These are phyloP conservation scores for Fonsecaea pedrosoi DNA, from an alignment of 2,329 filamentous ascomycete genomes.

Conservation along the genomic window DNA sequence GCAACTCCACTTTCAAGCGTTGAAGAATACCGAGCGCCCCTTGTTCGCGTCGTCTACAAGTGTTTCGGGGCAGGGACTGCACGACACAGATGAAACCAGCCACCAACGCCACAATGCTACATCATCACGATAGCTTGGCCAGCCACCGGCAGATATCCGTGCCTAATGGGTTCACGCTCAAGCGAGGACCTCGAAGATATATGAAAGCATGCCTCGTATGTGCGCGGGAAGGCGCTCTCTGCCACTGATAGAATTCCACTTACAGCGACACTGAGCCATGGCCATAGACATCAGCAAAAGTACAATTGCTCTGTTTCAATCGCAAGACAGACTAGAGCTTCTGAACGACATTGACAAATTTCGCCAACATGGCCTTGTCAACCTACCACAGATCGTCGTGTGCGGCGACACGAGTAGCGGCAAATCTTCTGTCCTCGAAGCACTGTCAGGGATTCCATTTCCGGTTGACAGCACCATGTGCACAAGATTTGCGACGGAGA, in stretches of 20 bases:
- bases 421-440: slow-evolving; percentile 66
- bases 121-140: neutral
- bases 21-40: neutral
- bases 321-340: slow-evolving; percentile 61
- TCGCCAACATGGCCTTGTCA: slow-evolving; percentile 56
- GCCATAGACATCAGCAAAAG: slow-evolving; percentile 28
- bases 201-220: no score
- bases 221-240: neutral
- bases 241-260: neutral
- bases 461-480: slow-evolving; percentile 66
- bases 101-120: slow-evolving; percentile 7
- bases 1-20: neutral
- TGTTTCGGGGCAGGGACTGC: neutral
- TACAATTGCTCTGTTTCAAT: slow-evolving; percentile 25
- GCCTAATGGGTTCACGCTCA: no score
- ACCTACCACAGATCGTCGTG: slow-evolving; percentile 67
- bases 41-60: neutral
- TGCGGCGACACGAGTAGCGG: slow-evolving; percentile 70
- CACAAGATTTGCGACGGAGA: slow-evolving; percentile 67
- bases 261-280: neutral
- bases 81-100: slow-evolving; percentile 3
- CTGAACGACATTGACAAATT: slow-evolving; percentile 65
- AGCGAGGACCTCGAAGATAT: no score
- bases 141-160: neutral
- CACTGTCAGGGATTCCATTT: slow-evolving; percentile 68